Percentiles rank a stretch among this genome's conserved stretches.
These are phyloP conservation scores for Nicotiana obtusifolia DNA, from an alignment of 257 asterid genomes.

Conservation along the genomic window DNA sequence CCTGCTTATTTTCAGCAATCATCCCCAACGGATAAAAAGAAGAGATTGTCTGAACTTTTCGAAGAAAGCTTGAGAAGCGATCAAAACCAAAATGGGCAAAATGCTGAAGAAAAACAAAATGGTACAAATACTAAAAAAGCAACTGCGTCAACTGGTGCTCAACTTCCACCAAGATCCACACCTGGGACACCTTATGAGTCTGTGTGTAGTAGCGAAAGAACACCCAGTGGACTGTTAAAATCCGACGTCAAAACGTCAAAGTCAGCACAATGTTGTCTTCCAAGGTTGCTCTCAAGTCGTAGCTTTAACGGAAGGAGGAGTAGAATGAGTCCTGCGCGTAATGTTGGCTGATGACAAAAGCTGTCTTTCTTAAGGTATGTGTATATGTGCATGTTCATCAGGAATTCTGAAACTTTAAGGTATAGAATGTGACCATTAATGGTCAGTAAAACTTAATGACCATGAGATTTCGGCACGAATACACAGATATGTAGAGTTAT, in stretches of 20 bases:
- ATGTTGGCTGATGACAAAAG: slow-evolving; percentile 15
- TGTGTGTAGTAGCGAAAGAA: slow-evolving; percentile 25
- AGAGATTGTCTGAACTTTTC: slow-evolving; percentile 58
- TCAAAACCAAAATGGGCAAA: slow-evolving; percentile 17
- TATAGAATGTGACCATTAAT: background rate
- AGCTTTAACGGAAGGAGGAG: slow-evolving; percentile 51
- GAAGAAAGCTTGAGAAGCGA: slow-evolving; percentile 32
- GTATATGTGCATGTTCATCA: background rate
- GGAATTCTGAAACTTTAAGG: slow-evolving; percentile 6
- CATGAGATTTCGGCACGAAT: background rate
- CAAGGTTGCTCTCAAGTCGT: slow-evolving; percentile 46
- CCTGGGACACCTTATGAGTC: slow-evolving; percentile 27
- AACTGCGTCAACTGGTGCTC: background rate
- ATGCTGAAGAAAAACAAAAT: slow-evolving; percentile 8
- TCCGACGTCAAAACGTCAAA: slow-evolving; percentile 22
- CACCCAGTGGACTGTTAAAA: slow-evolving; percentile 17
- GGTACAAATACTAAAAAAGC: slow-evolving; percentile 9
- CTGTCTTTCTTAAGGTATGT: background rate
- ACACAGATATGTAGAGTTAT: background rate
- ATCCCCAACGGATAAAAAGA: slow-evolving; percentile 47
- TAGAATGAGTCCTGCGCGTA: slow-evolving; percentile 30
- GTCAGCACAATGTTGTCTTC: slow-evolving; percentile 56
- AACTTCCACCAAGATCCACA: slow-evolving; percentile 21
- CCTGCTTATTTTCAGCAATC: slow-evolving; percentile 7
- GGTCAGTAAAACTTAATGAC: background rate